Evolutionary conservation across 257 asterid genomes (phyloP).

Genomic region (Forsythia suspensa): DNA sequence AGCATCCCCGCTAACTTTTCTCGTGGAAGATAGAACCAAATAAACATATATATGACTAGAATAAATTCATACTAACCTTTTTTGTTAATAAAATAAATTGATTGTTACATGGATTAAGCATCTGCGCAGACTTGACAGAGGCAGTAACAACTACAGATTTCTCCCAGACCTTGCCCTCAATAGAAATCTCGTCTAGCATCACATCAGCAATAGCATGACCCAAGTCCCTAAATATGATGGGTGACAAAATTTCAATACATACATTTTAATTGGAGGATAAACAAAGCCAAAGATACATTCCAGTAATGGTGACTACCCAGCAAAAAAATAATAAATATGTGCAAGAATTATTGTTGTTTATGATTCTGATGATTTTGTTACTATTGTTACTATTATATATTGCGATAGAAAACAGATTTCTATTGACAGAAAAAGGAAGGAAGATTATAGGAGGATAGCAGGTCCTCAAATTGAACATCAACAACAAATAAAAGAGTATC

Average conservation of each 20-base stretch:
- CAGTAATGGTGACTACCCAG: neutral
- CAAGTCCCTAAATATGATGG: slow-evolving; percentile 49
- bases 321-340: neutral
- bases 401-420: neutral
- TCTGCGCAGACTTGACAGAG: slow-evolving; percentile 53
- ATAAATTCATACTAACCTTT: slow-evolving; percentile 51
- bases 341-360: neutral
- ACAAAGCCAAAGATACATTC: neutral
- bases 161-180: slow-evolving; percentile 73
- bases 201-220: slow-evolving; percentile 63
- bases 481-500: neutral
- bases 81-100: slow-evolving; percentile 53
- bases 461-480: neutral
- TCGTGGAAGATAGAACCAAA: slow-evolving; percentile 16
- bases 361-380: neutral
- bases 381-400: neutral
- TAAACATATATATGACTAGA: slow-evolving; percentile 10
- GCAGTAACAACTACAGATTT: slow-evolving; percentile 55
- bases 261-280: neutral
- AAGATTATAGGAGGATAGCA: neutral
- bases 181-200: slow-evolving; percentile 48
- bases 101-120: slow-evolving; percentile 62
- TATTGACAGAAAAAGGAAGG: neutral
- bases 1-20: slow-evolving; percentile 1
- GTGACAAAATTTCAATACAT: neutral